Evolutionary conservation across 345 rosid genomes (phyloP).

Genomic region (Hirschfeldia incana): DNA sequence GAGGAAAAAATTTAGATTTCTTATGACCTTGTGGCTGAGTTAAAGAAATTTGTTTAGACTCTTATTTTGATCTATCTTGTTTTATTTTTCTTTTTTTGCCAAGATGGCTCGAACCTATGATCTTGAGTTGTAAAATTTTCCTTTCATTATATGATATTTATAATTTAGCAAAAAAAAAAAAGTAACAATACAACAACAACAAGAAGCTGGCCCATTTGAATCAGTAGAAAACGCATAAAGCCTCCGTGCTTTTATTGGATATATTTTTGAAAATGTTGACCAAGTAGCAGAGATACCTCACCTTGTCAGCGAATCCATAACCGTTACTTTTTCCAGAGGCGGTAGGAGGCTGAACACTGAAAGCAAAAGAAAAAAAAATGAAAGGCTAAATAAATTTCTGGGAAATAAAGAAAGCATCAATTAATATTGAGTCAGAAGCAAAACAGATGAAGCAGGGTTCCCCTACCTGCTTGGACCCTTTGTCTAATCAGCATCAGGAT

Average conservation of each 20-base stretch:
- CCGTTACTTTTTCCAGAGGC: conserved; percentile 75
- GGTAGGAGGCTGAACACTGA: conserved; percentile 62
- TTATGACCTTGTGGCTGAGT: too few species aligned
- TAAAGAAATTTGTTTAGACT: too few species aligned
- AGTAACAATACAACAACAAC: not conserved
- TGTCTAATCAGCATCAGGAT: conserved; percentile 60
- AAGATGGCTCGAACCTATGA: too few species aligned
- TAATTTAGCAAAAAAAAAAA: too few species aligned
- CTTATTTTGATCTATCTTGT: too few species aligned
- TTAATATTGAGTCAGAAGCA: not conserved
- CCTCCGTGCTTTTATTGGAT: not conserved
- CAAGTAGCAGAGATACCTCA: conserved; percentile 38
- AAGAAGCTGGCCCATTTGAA: conserved; percentile 5
- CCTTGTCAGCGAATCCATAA: conserved; percentile 99
- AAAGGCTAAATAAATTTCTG: not conserved
- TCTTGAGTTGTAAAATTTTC: too few species aligned
- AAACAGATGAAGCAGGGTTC: not conserved
- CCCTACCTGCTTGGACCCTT: conserved; percentile 64
- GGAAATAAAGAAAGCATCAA: not conserved
- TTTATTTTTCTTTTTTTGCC: too few species aligned
- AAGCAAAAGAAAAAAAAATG: not conserved
- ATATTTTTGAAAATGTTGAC: not conserved
- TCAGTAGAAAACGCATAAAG: not conserved
- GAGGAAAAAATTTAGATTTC: too few species aligned
- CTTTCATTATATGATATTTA: too few species aligned